Base-by-base conservation (phyloP, 768 basidiomycete species). In the Tephrocybe sp. region DNA sequence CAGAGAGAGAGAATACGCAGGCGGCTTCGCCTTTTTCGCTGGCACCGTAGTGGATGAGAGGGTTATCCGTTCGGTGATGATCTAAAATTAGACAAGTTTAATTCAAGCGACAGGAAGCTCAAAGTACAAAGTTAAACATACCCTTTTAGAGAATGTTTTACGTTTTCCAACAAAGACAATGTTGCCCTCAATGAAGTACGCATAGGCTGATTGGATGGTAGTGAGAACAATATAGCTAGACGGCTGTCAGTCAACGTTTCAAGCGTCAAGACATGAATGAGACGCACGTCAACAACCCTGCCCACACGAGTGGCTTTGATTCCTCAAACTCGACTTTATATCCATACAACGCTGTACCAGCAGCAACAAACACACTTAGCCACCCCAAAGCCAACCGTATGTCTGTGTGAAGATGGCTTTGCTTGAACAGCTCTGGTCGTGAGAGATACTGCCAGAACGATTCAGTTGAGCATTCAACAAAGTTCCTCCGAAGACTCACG, bases 261-360 rank as follows among this genome's bases (percentile, higher is more conserved):
- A 33, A 24, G 12, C 37, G 45, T 47, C 46, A 38, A 50, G 33
- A 54, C 18, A 48, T 51, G 41, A 46, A 44, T 50, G 38, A 36
- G 25, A 80, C 90, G 64, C 68, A 90, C 92, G 84, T 52, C 49
- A 86, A 80, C 59, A 97, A 79, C 2, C 93, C 93, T 8, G 78
- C 76, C 77, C 85, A 86, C 17, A 96, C 82, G 26, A 81, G 82
- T 10, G 82, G 79, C 70, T 97, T 96, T 54, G 88, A 84, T 66
- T 86, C 80, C 67, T 96, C 90, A 66, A 96, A 98, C n/a, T 90
- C 88, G 39, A 86, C 73, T 62, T 88, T 86, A 69, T 86, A 93
- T 28, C 92, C 90, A 62, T 96, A 96, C 37, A 91, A 74, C 28
- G 86, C 88, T 24, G 91, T 92, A 11, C 80, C 87, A 38, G 79